These are phyloP conservation scores for Gloeostereum incarnatum DNA, from an alignment of 768 basidiomycete species.

Conservation along the genomic window DNA sequence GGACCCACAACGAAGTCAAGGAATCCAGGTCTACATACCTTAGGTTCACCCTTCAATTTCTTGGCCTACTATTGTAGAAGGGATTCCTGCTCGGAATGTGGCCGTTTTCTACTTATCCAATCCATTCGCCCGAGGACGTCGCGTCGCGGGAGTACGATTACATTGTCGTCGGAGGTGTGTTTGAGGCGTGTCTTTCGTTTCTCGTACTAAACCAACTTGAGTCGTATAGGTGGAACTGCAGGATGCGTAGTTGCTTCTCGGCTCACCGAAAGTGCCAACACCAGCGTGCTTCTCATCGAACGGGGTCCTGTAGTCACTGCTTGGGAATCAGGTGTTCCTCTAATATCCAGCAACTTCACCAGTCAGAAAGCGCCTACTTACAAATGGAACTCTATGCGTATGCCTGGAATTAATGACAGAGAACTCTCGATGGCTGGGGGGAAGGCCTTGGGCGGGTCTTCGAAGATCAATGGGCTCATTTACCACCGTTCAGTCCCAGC, in stretches of 20 bases:
- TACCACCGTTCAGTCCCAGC: constrained; percentile 18
- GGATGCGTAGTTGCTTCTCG: constrained; percentile 28
- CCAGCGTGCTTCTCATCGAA: constrained; percentile 24
- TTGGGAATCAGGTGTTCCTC: constrained; percentile 22
- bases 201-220: too few relatives aligned
- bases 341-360: constrained; percentile 19
- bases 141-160: too few relatives aligned
- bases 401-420: constrained; percentile 6
- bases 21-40: too few relatives aligned
- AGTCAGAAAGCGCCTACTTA: constrained; percentile 10
- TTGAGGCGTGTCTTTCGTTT: too few relatives aligned
- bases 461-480: constrained; percentile 18
- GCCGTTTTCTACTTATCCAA: too few relatives aligned
- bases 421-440: constrained; percentile 13
- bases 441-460: constrained; percentile 19
- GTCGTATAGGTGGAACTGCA: constrained; percentile 30
- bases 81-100: too few relatives aligned
- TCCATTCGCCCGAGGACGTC: too few relatives aligned
- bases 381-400: constrained; percentile 10
- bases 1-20: too few relatives aligned
- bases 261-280: constrained; percentile 20
- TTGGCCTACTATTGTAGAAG: too few relatives aligned
- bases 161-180: too few relatives aligned
- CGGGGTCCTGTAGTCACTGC: constrained; percentile 18
- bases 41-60: too few relatives aligned